phyloP scores from a whole-genome alignment of 2,329 filamentous ascomycete genomes.

The Penicillium sp. region DNA sequence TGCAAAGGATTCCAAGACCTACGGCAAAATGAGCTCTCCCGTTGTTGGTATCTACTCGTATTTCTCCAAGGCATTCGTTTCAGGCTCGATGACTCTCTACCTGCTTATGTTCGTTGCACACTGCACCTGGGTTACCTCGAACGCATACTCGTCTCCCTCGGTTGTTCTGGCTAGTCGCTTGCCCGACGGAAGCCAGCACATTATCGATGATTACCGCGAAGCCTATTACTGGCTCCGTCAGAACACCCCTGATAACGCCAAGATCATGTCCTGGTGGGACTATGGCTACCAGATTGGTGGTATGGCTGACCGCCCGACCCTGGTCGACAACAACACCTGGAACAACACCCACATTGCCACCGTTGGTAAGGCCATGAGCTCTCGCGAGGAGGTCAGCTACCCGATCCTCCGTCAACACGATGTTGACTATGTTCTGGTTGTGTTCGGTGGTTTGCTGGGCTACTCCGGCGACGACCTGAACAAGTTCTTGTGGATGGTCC shows the following conservation, averaged over 20 bases:
- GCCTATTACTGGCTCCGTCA: conserved; percentile 99
- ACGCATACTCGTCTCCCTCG: conserved; percentile 96
- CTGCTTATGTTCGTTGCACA: conserved; percentile 92
- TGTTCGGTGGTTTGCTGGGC: conserved; percentile 92
- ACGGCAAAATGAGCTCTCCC: conserved; percentile 71
- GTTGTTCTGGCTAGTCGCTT: conserved; percentile 90
- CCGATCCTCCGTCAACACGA: conserved; percentile 98
- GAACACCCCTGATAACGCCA: conserved; percentile 91
- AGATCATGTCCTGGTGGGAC: conserved; percentile 99
- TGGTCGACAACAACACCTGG: conserved; percentile 99
- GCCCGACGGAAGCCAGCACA: conserved; percentile 94
- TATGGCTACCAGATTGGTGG: conserved; percentile 99
- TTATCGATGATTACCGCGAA: conserved; percentile 98
- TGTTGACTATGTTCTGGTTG: conserved; percentile 96
- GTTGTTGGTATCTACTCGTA: conserved; percentile 79
- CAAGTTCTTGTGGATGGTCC: conserved; percentile 99
- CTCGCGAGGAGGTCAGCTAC: conserved; percentile 95
- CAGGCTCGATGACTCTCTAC: conserved; percentile 71
- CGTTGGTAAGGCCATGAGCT: conserved; percentile 98
- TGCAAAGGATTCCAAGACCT: conserved; percentile 39
- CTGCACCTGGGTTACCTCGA: conserved; percentile 99
- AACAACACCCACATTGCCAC: conserved; percentile 99
- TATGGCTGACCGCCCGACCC: conserved; percentile 94
- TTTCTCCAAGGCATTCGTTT: conserved; percentile 76
- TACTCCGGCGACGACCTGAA: conserved; percentile 99